Conservation (phyloP, 2,329 filamentous ascomycete species). For the Alternaria metachromatica region DNA sequence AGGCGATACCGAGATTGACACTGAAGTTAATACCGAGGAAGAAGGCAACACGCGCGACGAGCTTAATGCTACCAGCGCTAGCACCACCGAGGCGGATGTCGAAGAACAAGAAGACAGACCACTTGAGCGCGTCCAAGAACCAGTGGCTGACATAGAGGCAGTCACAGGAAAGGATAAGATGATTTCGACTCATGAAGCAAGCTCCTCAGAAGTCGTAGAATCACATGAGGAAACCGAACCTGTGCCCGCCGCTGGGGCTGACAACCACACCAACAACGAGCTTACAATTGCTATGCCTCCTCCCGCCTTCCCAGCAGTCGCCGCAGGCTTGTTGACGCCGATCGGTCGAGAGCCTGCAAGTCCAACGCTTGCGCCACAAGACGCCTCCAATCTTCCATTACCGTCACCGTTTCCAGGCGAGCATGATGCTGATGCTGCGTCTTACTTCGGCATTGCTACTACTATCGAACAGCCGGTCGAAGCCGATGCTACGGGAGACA, state of each 20-base stretch:
- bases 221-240: not conserved
- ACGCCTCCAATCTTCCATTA: slow-evolving; percentile 46
- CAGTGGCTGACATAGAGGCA: not conserved
- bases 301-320: slow-evolving; percentile 28
- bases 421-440: slow-evolving; percentile 24
- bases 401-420: slow-evolving; percentile 49
- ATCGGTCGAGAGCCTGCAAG: slow-evolving; percentile 44
- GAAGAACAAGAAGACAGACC: slow-evolving; percentile 10
- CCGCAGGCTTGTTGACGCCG: slow-evolving; percentile 35
- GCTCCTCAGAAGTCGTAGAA: slow-evolving; percentile 1
- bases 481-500: not conserved
- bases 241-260: not conserved
- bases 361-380: slow-evolving; percentile 41
- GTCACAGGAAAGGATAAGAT: not conserved
- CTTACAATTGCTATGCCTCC: slow-evolving; percentile 41
- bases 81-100: slow-evolving; percentile 11
- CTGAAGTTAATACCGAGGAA: slow-evolving; percentile 26
- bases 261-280: not conserved
- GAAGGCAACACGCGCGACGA: slow-evolving; percentile 14
- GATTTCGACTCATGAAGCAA: slow-evolving; percentile 1
- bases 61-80: slow-evolving; percentile 11
- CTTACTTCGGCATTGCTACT: slow-evolving; percentile 38
- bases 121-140: not conserved
- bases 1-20: slow-evolving; percentile 41
- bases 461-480: slow-evolving; percentile 2